Evolutionary conservation across 2,329 filamentous ascomycete genomes (phyloP).

Genomic region (Penicillium sp.): DNA sequence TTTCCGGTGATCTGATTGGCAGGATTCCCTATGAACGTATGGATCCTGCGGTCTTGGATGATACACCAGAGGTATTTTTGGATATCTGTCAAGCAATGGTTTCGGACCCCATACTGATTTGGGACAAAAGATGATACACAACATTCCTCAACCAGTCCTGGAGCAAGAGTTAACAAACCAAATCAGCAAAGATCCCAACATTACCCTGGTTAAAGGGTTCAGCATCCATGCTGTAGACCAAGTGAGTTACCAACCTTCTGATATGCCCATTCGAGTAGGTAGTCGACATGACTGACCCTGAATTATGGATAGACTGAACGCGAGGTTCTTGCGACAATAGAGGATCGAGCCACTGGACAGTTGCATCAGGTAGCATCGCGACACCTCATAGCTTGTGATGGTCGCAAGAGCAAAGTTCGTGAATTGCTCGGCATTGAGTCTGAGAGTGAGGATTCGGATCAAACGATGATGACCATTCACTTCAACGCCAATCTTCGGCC

Average conservation of each 20-base stretch:
- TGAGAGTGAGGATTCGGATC: conserved; percentile 47
- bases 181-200: conserved; percentile 3
- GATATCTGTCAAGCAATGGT: too few species aligned
- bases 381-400: conserved; percentile 42
- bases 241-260: neutral
- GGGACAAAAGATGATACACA: conserved; percentile 9
- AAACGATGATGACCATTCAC: conserved; percentile 52
- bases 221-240: conserved; percentile 7
- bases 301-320: neutral
- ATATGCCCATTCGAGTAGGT: neutral
- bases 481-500: conserved; percentile 46
- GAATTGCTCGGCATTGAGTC: conserved; percentile 36
- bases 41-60: conserved; percentile 29
- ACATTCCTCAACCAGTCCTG: conserved; percentile 15
- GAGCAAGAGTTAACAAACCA: conserved; percentile 6
- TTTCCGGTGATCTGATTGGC: conserved; percentile 36
- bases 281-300: neutral
- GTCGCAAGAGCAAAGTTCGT: conserved; percentile 33
- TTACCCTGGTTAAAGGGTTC: conserved; percentile 4
- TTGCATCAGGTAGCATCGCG: conserved; percentile 30
- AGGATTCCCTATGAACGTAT: conserved; percentile 32
- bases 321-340: conserved; percentile 2
- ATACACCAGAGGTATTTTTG: conserved; percentile 36
- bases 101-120: neutral
- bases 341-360: conserved; percentile 2